Percentiles rank a stretch among this genome's conserved stretches.
Evolutionary conservation across 1,139 yeast species (phyloP).

Genomic region (Petasospora rhodanensis): DNA sequence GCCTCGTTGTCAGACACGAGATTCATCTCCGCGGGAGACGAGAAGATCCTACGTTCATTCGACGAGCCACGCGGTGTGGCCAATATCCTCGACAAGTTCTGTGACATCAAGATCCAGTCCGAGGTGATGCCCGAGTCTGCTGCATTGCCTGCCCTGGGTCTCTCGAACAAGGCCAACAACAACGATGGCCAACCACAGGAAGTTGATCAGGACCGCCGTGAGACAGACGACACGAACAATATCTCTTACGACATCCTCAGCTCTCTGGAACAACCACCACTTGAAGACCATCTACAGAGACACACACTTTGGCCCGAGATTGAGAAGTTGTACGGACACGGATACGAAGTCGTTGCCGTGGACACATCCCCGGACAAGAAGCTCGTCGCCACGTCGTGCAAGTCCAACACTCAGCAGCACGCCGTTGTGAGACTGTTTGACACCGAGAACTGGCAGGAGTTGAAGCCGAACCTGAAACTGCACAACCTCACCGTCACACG

Average conservation of each 20-base stretch:
- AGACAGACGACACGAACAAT: conserved; percentile 36
- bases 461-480: conserved; percentile 44
- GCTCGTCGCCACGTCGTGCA: conserved; percentile 84
- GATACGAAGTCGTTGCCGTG: conserved; percentile 84
- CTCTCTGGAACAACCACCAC: conserved; percentile 56
- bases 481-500: conserved; percentile 87
- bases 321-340: conserved; percentile 95
- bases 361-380: conserved; percentile 65
- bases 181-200: conserved; percentile 35
- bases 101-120: conserved; percentile 37
- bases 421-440: conserved; percentile 81
- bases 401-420: conserved; percentile 77
- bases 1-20: conserved; percentile 54
- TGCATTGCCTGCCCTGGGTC: conserved; percentile 85
- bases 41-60: conserved; percentile 84
- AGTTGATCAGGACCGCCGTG: conserved; percentile 33
- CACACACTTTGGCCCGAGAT: conserved; percentile 92
- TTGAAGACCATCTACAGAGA: conserved; percentile 87
- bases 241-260: conserved; percentile 43
- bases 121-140: conserved; percentile 60
- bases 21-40: conserved; percentile 95
- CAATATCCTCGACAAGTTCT: conserved; percentile 49
- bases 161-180: conserved; percentile 84
- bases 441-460: conserved; percentile 57
- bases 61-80: conserved; percentile 85